Base-by-base conservation (phyloP, 495 filamentous ascomycete species). In the Aspergillus heteromorphus region DNA sequence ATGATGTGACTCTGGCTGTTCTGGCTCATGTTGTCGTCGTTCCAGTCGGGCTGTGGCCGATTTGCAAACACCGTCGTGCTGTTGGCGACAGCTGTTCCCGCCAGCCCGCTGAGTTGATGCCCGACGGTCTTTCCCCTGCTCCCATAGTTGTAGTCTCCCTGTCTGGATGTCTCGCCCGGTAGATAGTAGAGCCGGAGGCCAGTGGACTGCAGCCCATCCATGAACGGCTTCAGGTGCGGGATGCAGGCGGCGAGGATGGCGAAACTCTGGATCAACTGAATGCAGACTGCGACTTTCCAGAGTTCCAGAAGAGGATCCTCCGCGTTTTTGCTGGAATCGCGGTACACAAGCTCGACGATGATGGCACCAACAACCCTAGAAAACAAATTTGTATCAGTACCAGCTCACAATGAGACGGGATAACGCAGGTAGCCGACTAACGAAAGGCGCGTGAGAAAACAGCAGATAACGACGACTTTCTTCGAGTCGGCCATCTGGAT, bases 221-320 rank as follows among this genome's bases (percentile, higher is more conserved):
- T 57, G 57, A 78, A 75, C 0, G 74, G 74, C 25, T 73, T 74
- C 13, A 78, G 65, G 40, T 76, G 76, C 0, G 75, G 72, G 0
- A 68, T 59, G 47, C 72, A 78, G 1, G 73, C 64, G 14, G 72
- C 73, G 10, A 73, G 55, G 6, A 75, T 70, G 38, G 67, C 69
- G 4, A 67, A 45, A 25, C 51, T 57, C 47, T 65, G 58, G n/a
- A 60, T 45, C 17, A 58, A 18, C 25, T 47, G 47, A 11, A 52
- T 42, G 14, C 60, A 27, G 14, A 65, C 55, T 10, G 60, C 57
- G 9, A 63, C 25, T 11, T 58, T 49, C 30, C 54, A 61, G 14
- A 65, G 58, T 2, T 19, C 31, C 16, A 42, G 59, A 1, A 57
- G 58, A 13, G 62, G 55, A 17, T 65, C 62, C 17, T 29, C 52